phyloP scores from a whole-genome alignment of 2,329 filamentous ascomycete genomes.

The Clarireedia sp. region DNA sequence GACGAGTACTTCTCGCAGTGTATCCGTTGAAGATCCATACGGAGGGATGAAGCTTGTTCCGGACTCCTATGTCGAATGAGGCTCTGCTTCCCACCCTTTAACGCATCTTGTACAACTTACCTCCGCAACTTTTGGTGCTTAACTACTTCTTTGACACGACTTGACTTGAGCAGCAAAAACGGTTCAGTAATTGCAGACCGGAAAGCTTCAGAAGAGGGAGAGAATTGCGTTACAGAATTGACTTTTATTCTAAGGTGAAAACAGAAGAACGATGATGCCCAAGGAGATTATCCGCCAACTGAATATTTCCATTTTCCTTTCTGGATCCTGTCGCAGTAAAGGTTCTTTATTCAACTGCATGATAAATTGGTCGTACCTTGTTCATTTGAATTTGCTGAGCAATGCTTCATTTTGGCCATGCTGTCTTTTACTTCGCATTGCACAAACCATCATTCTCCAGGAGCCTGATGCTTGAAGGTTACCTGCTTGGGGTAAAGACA shows the following conservation, averaged over 20 bases:
- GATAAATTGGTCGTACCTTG: no score
- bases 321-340: neutral
- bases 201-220: no score
- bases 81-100: neutral
- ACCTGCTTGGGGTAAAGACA: neutral
- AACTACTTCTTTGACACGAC: no score
- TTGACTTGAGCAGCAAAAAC: no score
- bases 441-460: neutral
- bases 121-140: neutral
- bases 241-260: no score
- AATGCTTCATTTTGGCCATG: neutral
- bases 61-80: slow-evolving; percentile 12
- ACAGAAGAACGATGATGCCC: no score
- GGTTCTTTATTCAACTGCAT: no score
- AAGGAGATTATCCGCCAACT: neutral
- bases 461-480: no score
- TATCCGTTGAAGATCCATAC: slow-evolving; percentile 13
- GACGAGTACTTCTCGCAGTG: slow-evolving; percentile 1
- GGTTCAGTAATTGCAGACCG: no score
- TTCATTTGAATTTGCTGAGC: neutral
- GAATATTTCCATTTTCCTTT: neutral
- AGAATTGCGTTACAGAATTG: no score
- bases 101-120: neutral
- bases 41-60: slow-evolving; percentile 21
- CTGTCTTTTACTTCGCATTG: neutral